Evolutionary conservation across 306 rosid genomes (phyloP), one percentile per base, ranked within the genome.

Genomic region (Rubus parviflorus): DNA sequence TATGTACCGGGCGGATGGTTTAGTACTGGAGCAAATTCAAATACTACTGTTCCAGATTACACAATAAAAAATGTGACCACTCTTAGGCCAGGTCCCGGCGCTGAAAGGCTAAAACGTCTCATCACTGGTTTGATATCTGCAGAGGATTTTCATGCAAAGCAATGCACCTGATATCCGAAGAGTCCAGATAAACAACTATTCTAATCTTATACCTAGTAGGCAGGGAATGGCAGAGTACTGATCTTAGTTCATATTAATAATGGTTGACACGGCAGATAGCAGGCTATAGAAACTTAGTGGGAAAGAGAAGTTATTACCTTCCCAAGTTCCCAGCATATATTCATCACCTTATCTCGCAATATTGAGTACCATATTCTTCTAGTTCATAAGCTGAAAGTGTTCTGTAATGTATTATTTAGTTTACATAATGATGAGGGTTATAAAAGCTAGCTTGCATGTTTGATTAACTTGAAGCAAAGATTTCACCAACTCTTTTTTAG

Each of bases 1-100:
- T 92, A 71, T 75, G 87, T 75, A 19, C 91, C 87, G 2, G 90
- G 97, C 19, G 83, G 81, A 73, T 92, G 97, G 97, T 77, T 87
- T 17, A 63, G 69, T 57, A 51, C 37, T 20, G 75, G 77, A 63
- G 81, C 64, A 61, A 77, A 78, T 58, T 41, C 72, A 61, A 83
- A 77, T 83, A 65, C 40, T 58, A 80, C 83, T 41, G 3, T 74
- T 22, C 78, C 75, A 9, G 66, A 60, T 80, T 73, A 65, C 57
- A 70, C 66, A 30, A 60, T 81, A 30, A 75, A 47, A 73, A 92
- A 92, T 67, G 75, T 73, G 71, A 90, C 89, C 74, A 75, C 80
- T 43, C 86, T 90, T n/a, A 77, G 54, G 78, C 88, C 93, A 0
- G 95, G 97, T 54, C 83, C 83, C 1, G 95, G 97, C 57, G 95